Evolutionary conservation across 2,329 filamentous ascomycete species (phyloP).

Genomic region (Diaporthe sp.): DNA sequence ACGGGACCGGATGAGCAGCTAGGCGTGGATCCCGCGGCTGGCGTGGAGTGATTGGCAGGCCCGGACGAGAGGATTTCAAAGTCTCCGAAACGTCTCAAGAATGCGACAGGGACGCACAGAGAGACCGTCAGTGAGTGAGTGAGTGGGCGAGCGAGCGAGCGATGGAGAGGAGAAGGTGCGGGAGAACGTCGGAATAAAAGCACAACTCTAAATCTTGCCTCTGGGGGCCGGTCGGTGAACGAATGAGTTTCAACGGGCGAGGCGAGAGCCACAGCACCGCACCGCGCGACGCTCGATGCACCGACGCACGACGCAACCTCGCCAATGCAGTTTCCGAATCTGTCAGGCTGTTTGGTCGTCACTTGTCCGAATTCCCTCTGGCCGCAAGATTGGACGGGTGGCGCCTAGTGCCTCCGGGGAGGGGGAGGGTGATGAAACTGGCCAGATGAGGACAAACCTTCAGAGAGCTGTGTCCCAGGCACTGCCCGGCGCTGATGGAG

Average conservation of each 20-base stretch:
- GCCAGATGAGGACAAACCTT: conserved; percentile 33
- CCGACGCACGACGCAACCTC: conserved; percentile 2
- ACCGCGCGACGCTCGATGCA: not conserved
- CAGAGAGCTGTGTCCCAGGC: conserved; percentile 20
- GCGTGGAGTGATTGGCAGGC: conserved; percentile 29
- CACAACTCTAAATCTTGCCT: conserved; percentile 34
- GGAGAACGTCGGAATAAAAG: conserved; percentile 22
- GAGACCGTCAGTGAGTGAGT: not conserved
- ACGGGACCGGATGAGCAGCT: conserved; percentile 19
- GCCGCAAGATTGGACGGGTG: conserved; percentile 24
- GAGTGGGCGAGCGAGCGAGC: no score
- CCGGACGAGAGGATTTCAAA: conserved; percentile 30
- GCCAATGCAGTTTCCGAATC: conserved; percentile 10
- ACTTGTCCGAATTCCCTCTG: conserved; percentile 13
- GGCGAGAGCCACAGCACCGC: not conserved
- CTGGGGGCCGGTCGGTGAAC: not conserved
- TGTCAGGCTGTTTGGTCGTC: conserved; percentile 24
- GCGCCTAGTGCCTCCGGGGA: conserved; percentile 3
- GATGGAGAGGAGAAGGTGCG: not conserved
- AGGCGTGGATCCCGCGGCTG: conserved; percentile 22
- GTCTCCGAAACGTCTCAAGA: conserved; percentile 38
- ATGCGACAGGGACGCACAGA: conserved; percentile 21
- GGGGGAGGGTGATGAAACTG: conserved; percentile 21
- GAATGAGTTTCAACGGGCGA: not conserved
- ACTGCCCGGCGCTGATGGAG: conserved; percentile 8